Evolutionary conservation across 495 filamentous ascomycete species (phyloP).

Genomic region (Aspergillus kassunensis): DNA sequence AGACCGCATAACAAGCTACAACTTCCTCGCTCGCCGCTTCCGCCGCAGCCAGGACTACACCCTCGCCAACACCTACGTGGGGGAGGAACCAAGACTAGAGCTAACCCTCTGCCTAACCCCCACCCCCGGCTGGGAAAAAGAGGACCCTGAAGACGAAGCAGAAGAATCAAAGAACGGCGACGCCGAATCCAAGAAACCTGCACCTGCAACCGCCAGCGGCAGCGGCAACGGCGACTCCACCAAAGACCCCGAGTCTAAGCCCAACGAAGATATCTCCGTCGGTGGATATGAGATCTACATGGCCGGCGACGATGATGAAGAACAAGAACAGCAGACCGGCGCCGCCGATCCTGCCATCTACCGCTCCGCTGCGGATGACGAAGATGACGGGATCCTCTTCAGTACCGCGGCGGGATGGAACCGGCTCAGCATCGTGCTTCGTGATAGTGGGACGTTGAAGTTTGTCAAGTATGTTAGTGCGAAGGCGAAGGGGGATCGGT

Average conservation of each 20-base stretch:
- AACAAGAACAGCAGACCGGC: neutral
- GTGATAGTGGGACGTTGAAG: slow-evolving; percentile 78
- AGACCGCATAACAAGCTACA: slow-evolving; percentile 53
- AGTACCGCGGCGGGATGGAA: slow-evolving; percentile 88
- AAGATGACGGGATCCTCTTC: slow-evolving; percentile 90
- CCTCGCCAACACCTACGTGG: slow-evolving; percentile 76
- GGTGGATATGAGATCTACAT: slow-evolving; percentile 92
- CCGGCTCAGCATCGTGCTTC: slow-evolving; percentile 78
- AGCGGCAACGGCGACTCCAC: too few relatives aligned
- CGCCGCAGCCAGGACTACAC: slow-evolving; percentile 86
- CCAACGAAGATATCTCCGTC: slow-evolving; percentile 50
- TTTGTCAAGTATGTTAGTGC: slow-evolving; percentile 96
- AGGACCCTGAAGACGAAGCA: slow-evolving; percentile 53
- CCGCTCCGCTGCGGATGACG: slow-evolving; percentile 63
- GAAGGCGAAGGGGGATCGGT: slow-evolving; percentile 79
- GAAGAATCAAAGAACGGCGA: slow-evolving; percentile 20
- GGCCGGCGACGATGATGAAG: slow-evolving; percentile 71
- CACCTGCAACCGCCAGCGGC: neutral
- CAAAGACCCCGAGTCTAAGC: slow-evolving; percentile 16
- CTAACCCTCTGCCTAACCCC: slow-evolving; percentile 82
- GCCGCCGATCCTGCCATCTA: slow-evolving; percentile 68
- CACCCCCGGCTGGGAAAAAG: slow-evolving; percentile 74
- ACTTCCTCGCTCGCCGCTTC: slow-evolving; percentile 78
- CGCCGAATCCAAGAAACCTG: neutral
- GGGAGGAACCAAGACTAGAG: slow-evolving; percentile 77